Base-by-base conservation (phyloP, 495 filamentous ascomycete genomes). In the Penicillium cataractarum region DNA sequence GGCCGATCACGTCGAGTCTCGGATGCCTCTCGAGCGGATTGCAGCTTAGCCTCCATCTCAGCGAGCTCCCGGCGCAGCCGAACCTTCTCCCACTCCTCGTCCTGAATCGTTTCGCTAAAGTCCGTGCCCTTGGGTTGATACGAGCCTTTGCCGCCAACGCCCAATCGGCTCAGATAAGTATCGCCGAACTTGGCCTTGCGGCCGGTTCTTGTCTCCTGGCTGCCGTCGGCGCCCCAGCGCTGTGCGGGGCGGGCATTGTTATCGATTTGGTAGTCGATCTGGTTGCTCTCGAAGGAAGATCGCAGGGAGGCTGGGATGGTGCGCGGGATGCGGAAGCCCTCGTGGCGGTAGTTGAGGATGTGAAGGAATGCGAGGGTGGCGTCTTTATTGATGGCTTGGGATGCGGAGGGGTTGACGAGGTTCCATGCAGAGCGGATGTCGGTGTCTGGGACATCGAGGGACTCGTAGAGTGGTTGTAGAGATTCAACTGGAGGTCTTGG, bases 151-250 rank as follows among this genome's bases (percentile, higher is more conserved):
- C 92, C 92, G 31, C 90, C 91, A 55, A 92, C 85, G 21, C 95
- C 95, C 39, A 99, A 80, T 29, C 95, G 89, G 64, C 88, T 91
- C 49, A 99, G 87, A 78, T 99, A 99, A 44, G 95, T 91, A 75
- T 98, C 94, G 55, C 95, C 95, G 74, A 99, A 99, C 74, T 94
- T 96, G 65, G 92, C 88, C 76, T 98, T 99, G 67, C 89, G 86
- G 40, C 92, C 92, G n/a, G 89, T 91, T 5, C 77, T 71, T 3
- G 92, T 97, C 63, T 87, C 83, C 31, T 92, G 89, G 67, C 92
- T 89, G 15, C 80, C 80, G 46, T 84, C 83, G 17, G 85, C 80
- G 12, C 87, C 89, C 87, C 89, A 94, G 67, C 84, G 83, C 57
- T 86, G 86, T 66, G 82, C 76, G 56, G 84, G 84, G 21, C 86